A percentile compares a stretch with the other conserved stretches of the same genome.
These are phyloP conservation scores for Aphelidium insulamus DNA, from an alignment of 371 early-diverging fungal genomes.

Conservation along the genomic window DNA sequence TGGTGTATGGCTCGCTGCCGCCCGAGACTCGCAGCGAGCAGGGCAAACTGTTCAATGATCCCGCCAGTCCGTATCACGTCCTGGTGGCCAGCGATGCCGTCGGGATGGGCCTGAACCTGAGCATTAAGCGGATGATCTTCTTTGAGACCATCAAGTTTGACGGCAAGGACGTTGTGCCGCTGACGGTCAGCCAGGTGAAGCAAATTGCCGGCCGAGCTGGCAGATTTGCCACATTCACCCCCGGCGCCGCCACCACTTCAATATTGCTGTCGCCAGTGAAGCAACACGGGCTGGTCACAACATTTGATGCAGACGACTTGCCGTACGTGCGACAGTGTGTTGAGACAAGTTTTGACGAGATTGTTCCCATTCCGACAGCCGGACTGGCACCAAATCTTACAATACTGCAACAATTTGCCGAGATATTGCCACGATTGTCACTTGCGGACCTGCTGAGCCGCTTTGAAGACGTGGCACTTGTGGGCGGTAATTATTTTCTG, in stretches of 20 bases:
- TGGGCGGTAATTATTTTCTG: conserved; percentile 45
- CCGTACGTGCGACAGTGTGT: conserved; percentile 22
- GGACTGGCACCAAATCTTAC: conserved; percentile 5
- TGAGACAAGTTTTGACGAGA: conserved; percentile 6
- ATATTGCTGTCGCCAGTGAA: conserved; percentile 2
- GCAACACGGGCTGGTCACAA: conserved; percentile 14
- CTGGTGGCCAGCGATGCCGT: conserved; percentile 88
- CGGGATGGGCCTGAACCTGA: conserved; percentile 92
- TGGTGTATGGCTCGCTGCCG: conserved; percentile 79
- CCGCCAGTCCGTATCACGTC: conserved; percentile 48
- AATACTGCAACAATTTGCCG: conserved; percentile 13
- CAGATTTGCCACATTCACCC: conserved; percentile 31
- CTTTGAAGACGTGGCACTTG: conserved; percentile 37
- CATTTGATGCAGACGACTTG: conserved; percentile 32
- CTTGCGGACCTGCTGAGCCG: conserved; percentile 2
- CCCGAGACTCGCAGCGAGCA: conserved; percentile 79
- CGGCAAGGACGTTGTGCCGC: conserved; percentile 19
- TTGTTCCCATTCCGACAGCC: conserved; percentile 6
- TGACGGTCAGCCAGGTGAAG: conserved; percentile 55
- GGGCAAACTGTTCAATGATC: conserved; percentile 74
- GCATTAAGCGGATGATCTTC: conserved; percentile 71
- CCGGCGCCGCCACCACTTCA: conserved; percentile 12
- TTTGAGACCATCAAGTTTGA: conserved; percentile 49
- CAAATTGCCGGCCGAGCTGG: conserved; percentile 95
- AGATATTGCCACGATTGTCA: conserved; percentile 11